Percentiles rank a stretch among this genome's conserved stretches.
Conservation (phyloP, 2,329 filamentous ascomycete genomes). For the Aureobasidium sp. region DNA sequence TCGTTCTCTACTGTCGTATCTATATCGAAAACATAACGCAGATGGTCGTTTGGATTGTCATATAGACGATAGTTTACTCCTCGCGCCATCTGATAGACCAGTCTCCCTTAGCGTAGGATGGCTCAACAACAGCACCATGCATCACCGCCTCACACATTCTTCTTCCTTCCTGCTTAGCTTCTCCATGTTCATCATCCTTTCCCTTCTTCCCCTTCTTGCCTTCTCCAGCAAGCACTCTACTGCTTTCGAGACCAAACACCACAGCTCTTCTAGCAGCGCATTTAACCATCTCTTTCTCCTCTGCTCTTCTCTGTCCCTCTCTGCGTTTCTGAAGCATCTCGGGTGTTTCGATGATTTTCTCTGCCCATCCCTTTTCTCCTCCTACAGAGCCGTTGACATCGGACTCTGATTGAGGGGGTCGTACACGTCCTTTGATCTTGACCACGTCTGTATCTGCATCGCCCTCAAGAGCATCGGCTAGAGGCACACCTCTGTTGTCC, state of each 20-base stretch:
- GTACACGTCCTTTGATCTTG: slow-evolving; percentile 16
- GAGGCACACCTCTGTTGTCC: background rate
- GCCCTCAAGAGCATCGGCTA: background rate
- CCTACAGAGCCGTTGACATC: slow-evolving; percentile 48
- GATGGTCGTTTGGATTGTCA: too few species aligned
- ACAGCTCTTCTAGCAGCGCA: slow-evolving; percentile 54
- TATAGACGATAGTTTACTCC: slow-evolving; percentile 6
- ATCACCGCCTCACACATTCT: slow-evolving; percentile 52
- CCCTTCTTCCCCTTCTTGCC: slow-evolving; percentile 13
- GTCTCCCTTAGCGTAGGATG: slow-evolving; percentile 52
- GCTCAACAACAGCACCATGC: slow-evolving; percentile 49
- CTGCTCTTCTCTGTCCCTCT: slow-evolving; percentile 40
- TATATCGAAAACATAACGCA: too few species aligned
- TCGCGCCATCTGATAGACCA: slow-evolving; percentile 52
- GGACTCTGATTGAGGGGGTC: slow-evolving; percentile 33
- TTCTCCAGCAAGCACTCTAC: slow-evolving; percentile 16
- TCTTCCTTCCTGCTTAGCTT: slow-evolving; percentile 16
- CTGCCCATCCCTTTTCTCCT: slow-evolving; percentile 47
- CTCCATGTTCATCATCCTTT: slow-evolving; percentile 17
- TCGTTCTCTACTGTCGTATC: too few species aligned
- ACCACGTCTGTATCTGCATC: slow-evolving; percentile 14
- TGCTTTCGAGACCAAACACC: slow-evolving; percentile 42
- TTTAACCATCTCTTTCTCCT: slow-evolving; percentile 49
- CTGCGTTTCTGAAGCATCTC: slow-evolving; percentile 41
- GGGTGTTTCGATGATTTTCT: slow-evolving; percentile 43